Conservation (phyloP, 2,329 filamentous ascomycete species). For the Plectosphaerella cucumerina region DNA sequence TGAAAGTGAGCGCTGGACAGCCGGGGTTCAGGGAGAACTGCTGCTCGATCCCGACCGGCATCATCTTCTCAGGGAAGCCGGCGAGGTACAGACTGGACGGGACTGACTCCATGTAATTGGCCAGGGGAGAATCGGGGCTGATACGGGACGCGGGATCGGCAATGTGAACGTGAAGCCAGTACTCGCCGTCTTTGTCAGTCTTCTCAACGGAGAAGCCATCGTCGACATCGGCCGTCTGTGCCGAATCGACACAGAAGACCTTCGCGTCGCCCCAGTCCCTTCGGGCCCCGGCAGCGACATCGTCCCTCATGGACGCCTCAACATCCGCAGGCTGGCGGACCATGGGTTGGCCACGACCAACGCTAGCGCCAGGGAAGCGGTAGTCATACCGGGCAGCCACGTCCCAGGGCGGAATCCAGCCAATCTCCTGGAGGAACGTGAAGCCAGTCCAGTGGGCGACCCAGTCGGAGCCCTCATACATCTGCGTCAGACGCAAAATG, state of each 20-base stretch:
- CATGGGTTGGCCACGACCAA: slow-evolving; percentile 39
- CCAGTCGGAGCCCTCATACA: slow-evolving; percentile 50
- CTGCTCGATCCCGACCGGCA: slow-evolving; percentile 37
- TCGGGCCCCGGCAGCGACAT: slow-evolving; percentile 46
- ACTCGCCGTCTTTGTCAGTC: slow-evolving; percentile 46
- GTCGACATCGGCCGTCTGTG: slow-evolving; percentile 66
- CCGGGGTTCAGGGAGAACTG: slow-evolving; percentile 50
- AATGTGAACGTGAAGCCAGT: slow-evolving; percentile 75
- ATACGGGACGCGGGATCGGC: slow-evolving; percentile 76
- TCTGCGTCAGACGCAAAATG: slow-evolving; percentile 56
- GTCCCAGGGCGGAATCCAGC: slow-evolving; percentile 67
- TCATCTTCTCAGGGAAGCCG: slow-evolving; percentile 55
- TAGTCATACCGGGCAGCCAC: slow-evolving; percentile 59
- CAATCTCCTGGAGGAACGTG: slow-evolving; percentile 73
- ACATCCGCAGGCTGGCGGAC: slow-evolving; percentile 25
- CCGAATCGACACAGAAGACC: slow-evolving; percentile 70
- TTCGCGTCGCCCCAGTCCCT: slow-evolving; percentile 53
- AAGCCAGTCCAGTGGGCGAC: slow-evolving; percentile 46
- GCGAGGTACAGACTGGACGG: slow-evolving; percentile 57
- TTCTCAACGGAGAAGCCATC: slow-evolving; percentile 69
- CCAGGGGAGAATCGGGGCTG: slow-evolving; percentile 50
- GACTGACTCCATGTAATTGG: slow-evolving; percentile 57
- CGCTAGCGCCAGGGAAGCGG: slow-evolving; percentile 44
- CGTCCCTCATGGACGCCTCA: slow-evolving; percentile 30
- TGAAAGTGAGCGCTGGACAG: slow-evolving; percentile 57